Base-by-base conservation (phyloP, 176 grass and related monocot genomes). In the Poa pratensis region DNA sequence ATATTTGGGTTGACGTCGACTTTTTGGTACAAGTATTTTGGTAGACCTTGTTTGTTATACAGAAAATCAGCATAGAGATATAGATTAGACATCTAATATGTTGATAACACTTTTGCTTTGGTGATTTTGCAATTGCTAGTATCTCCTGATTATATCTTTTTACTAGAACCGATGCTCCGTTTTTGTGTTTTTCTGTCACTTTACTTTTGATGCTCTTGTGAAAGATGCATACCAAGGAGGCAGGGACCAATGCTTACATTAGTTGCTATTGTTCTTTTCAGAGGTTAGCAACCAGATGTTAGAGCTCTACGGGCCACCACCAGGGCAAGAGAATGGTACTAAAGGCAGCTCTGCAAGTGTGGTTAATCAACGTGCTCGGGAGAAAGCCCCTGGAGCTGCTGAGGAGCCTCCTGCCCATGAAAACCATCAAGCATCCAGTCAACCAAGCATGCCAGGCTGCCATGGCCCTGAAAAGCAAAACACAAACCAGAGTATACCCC, bases 271-370 rank as follows among this genome's bases (percentile, higher is more conserved):
- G 16, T 80, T 59, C 14, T 18, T 84, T 86, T 92, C 92, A 97
- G 95, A 97, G 88, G 91, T 97, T 51, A 97, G 95, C 84, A 97
- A 97, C 62, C 95, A 97, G 78, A 97, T 97, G 89, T 70, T 97
- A 84, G 95, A 97, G 86, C 84, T 97, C 23, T 97, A 97, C 28
- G 88, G 23, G 0, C 86, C 80, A 58, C 82, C 66, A 75, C 55
- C 86, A 59, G 77, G 76, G 19, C 91, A 97, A 91, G 88, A 81
- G 62, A 88, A 94, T 85, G 84, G 88, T 73, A 89, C 84, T 57
- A 89, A 97, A 63, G 85, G 86, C 34, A 92, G 86, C 69, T 81
- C 92, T 59, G 84, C 63, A 18, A 89, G 86, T 39, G 87, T 75
- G 54, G 60, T 62, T 43, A 87, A 87, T 84, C 86, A 89, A 63